Evolutionary conservation across 1,139 yeast genomes (phyloP), one percentile per base, ranked within the genome.

Genomic region (Saccharomyces hybrid): DNA sequence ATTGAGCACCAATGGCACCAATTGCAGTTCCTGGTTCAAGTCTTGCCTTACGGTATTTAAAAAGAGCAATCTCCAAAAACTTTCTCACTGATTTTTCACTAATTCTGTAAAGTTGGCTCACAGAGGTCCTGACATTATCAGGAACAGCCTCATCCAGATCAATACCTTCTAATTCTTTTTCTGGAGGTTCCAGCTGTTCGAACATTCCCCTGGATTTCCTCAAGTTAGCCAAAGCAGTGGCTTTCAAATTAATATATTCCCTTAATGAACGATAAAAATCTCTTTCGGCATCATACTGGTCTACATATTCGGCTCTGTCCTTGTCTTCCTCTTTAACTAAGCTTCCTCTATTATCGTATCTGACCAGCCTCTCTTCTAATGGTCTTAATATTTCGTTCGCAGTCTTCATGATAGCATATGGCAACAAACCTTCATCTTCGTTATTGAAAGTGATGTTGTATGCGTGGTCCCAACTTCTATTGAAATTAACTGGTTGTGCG

Each of bases 1-100:
- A 88, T 68, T 93, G 99, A 0, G 99, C 99, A 61, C 99, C 99
- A 74, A 93, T 91, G 16, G 99, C 99, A 61, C 99, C 99, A 51
- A 93, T 99, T 2, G 99, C 99, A 7, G 99, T 93, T 60, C 99
- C 99, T 1, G 99, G 99, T 70, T 95, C 99, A 26, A 95, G 98
- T 72, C 85, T 86, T 13, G 99, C 97, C 63, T 86, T 80, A 54
- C 83, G 84, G 66, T 93, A 95, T 72, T 95, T 95, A 63, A 78
- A 77, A 58, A 93, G 77, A 64, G 97, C 88, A 61, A 86, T 82
- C 51, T 80, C 78, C 67, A 95, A 75, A 72, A 95, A 95, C 59
- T 77, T 80, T n/a, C 72, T 71, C 20, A 93, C 80, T 58, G 86
- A 76, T 11, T 70, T 66, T 46, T 78, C 75, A 1, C 96, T 79